Evolutionary conservation across 169 alveolate genomes (phyloP).

Genomic region (Blepharisma undulans): DNA sequence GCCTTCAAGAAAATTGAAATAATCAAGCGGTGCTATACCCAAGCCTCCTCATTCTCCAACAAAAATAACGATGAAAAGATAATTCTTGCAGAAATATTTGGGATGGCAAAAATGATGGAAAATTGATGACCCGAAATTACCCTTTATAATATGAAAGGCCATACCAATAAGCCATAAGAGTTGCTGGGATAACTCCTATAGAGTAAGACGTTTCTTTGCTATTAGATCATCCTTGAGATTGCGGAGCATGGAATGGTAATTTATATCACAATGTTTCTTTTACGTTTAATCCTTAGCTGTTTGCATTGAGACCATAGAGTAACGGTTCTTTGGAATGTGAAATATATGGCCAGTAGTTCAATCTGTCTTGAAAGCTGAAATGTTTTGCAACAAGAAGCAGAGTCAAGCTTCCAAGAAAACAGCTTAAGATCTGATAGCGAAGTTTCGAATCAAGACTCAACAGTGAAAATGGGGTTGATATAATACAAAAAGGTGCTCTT

Average conservation of each 20-base stretch:
- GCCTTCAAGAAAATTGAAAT: neutral
- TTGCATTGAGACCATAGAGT: neutral
- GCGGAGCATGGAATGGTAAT: neutral
- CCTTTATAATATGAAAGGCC: neutral
- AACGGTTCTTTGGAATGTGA: neutral
- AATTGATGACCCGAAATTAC: neutral
- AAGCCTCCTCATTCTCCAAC: neutral
- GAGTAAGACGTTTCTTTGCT: neutral
- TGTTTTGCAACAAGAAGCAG: neutral
- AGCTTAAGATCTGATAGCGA: neutral
- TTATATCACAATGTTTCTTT: neutral
- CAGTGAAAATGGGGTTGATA: neutral
- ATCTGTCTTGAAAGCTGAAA: neutral
- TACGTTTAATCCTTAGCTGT: neutral
- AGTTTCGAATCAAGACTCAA: neutral
- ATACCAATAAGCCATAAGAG: neutral
- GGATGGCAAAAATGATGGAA: neutral
- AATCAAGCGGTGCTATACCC: neutral
- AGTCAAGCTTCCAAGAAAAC: neutral
- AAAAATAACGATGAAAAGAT: neutral
- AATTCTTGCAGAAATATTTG: constrained; percentile 15
- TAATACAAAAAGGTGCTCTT: neutral
- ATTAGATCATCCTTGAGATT: neutral
- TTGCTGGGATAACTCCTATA: neutral
- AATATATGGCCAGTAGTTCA: constrained; percentile 30